Evolutionary conservation across 2,329 filamentous ascomycete species (phyloP).

Genomic region (Ascochyta koolunga): DNA sequence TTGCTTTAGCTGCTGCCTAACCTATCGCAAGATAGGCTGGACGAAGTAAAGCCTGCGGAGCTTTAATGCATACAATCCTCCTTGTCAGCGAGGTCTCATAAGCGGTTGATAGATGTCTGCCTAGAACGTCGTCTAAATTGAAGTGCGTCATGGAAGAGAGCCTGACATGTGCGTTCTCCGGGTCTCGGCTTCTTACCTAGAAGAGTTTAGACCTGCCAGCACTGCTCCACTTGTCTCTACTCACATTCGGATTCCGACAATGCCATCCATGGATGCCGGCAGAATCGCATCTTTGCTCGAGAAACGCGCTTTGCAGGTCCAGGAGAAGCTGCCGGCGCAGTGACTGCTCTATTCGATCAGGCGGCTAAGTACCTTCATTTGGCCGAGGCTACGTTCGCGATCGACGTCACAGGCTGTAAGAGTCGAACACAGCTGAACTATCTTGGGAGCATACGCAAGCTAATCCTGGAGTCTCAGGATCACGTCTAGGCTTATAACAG

Average conservation of each 20-base stretch:
- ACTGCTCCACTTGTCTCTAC: neutral
- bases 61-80: neutral
- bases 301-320: neutral
- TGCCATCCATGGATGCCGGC: neutral
- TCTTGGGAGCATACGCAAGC: neutral
- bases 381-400: neutral
- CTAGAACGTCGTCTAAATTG: neutral
- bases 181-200: neutral
- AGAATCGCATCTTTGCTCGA: neutral
- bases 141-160: neutral
- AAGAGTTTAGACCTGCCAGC: neutral
- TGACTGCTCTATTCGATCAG: neutral
- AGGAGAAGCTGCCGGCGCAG: neutral
- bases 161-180: neutral
- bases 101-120: neutral
- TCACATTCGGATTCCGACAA: neutral
- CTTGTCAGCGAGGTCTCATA: neutral
- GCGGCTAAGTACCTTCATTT: neutral
- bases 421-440: neutral
- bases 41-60: neutral
- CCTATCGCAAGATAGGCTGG: neutral
- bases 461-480: neutral
- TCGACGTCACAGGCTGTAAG: neutral
- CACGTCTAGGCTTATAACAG: neutral
- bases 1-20: neutral